A percentile compares a stretch with the other conserved stretches of the same genome.
phyloP scores from a whole-genome alignment of 2,329 filamentous ascomycete genomes.

The Talaromyces sp. region DNA sequence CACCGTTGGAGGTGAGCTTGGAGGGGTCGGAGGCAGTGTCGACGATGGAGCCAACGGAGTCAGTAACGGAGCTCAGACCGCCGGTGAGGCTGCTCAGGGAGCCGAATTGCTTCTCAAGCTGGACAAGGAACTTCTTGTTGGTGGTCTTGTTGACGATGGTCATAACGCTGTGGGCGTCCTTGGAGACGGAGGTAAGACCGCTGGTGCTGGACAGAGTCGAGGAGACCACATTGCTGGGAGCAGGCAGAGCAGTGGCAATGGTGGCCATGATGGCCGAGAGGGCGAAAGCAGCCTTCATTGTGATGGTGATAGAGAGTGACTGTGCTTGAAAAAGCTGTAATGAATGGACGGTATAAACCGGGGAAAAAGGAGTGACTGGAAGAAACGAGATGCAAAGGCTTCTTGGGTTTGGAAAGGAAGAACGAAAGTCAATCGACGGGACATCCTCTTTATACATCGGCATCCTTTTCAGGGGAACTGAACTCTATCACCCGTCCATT shows the following conservation, averaged over 20 bases:
- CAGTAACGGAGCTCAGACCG: slow-evolving; percentile 14
- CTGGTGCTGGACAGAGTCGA: slow-evolving; percentile 1
- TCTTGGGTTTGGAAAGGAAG: slow-evolving; percentile 15
- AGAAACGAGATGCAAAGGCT: slow-evolving; percentile 15
- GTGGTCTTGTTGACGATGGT: slow-evolving; percentile 17
- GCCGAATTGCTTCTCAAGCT: slow-evolving; percentile 23
- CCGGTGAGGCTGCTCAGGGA: slow-evolving; percentile 20
- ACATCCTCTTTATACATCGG: slow-evolving; percentile 18
- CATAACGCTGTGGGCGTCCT: slow-evolving; percentile 16
- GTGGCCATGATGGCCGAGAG: slow-evolving; percentile 24
- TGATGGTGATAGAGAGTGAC: slow-evolving; percentile 22
- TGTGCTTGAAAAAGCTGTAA: slow-evolving; percentile 21
- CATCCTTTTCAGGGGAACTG: slow-evolving; percentile 6
- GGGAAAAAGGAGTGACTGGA: slow-evolving; percentile 19
- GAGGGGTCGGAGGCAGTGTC: slow-evolving; percentile 18
- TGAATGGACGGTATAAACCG: slow-evolving; percentile 26
- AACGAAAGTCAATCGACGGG: slow-evolving; percentile 9
- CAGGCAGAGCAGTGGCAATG: slow-evolving; percentile 21
- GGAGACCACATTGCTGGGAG: slow-evolving; percentile 11
- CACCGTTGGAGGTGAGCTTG: slow-evolving; percentile 23
- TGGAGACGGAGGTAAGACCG: slow-evolving; percentile 1
- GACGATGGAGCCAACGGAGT: slow-evolving; percentile 22
- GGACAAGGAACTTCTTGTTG: slow-evolving; percentile 21
- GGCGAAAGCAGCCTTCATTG: slow-evolving; percentile 26
- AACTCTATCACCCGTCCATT: neutral